These are phyloP conservation scores for Imleria badia DNA, from an alignment of 768 basidiomycete species.

Conservation along the genomic window DNA sequence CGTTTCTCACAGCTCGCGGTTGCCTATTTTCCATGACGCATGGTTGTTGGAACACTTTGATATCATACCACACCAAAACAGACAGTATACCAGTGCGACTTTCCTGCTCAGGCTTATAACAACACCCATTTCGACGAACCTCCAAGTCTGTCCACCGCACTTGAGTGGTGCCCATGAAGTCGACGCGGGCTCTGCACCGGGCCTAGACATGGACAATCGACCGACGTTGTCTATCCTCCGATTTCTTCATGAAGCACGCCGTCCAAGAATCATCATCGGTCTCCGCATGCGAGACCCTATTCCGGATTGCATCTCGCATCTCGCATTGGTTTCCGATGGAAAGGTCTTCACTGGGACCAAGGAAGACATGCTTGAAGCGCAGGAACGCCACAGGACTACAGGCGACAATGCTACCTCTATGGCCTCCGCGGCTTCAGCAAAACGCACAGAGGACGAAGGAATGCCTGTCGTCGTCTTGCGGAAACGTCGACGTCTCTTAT, in stretches of 20 bases:
- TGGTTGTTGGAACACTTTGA: not conserved
- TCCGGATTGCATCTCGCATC: conserved; percentile 71
- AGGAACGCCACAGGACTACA: conserved; percentile 9
- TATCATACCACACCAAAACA: not conserved
- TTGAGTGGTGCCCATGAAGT: not conserved
- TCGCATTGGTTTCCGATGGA: conserved; percentile 53
- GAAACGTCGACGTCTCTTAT: conserved; percentile 71
- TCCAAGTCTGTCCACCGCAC: conserved; percentile 52
- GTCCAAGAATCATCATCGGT: conserved; percentile 64
- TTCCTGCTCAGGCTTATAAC: too few species aligned
- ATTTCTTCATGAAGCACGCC: conserved; percentile 45
- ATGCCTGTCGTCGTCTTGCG: conserved; percentile 58
- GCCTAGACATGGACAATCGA: conserved; percentile 66
- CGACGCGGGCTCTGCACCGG: conserved; percentile 49
- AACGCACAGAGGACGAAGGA: conserved; percentile 16
- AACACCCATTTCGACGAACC: conserved; percentile 74
- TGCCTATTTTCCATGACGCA: conserved; percentile 2
- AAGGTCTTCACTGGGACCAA: conserved; percentile 53
- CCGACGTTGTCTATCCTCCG: conserved; percentile 54
- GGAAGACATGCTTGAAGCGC: conserved; percentile 40
- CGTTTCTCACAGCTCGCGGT: not conserved
- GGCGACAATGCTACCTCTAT: not conserved
- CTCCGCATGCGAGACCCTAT: conserved; percentile 69
- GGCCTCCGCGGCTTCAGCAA: not conserved
- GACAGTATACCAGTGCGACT: not conserved